Base-by-base conservation (phyloP, 179 eudicot genomes). In the Beta macrorhiza region DNA sequence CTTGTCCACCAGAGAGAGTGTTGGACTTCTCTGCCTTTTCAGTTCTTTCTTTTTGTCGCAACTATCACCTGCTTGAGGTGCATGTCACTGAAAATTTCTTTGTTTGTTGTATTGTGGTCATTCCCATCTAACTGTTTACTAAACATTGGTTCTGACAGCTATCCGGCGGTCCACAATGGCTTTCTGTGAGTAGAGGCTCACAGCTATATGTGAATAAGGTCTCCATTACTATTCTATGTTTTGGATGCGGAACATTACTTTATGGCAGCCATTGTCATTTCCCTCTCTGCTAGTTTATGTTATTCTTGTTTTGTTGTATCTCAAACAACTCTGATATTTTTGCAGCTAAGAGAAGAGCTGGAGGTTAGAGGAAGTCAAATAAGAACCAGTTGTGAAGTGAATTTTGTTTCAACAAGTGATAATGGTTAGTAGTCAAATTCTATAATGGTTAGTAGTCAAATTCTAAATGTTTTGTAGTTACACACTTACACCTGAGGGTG, bases 141-240 rank as follows among this genome's bases (percentile, higher is more conserved):
- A 19, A 73, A 44, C 17, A 62, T 58, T 83, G 63, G 63, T 45
- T 45, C n/a, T 44, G 72, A 29, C 90, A 95, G 98, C 82, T 95
- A 78, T 87, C 92, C 83, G 92, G 95, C 65, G 95, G 97, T 74
- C 98, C 98, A 80, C 97, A 90, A 63, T 93, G 98, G 95, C 97
- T 93, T 73, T 88, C 97, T 5, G 90, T 93, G 62, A 92, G 71
- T 83, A 87, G 93, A 84, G 91, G 97, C 70, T 95, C 98, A 32
- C 97, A 92, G 37, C 81, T 79, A 7, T 95, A 90, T 72, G 93
- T 95, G 68, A 85, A 89, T 67, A 91, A 86, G 97, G 98, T 87
- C 67, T 56, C 9, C 19, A 5, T 44, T 42, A 68, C 16, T 68
- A 0, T 49, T 49, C 59, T 25, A 7, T 68, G 22, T 45, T 29